These are phyloP conservation scores for Trichophyton simii DNA, from an alignment of 2,329 filamentous ascomycete genomes.

Conservation along the genomic window DNA sequence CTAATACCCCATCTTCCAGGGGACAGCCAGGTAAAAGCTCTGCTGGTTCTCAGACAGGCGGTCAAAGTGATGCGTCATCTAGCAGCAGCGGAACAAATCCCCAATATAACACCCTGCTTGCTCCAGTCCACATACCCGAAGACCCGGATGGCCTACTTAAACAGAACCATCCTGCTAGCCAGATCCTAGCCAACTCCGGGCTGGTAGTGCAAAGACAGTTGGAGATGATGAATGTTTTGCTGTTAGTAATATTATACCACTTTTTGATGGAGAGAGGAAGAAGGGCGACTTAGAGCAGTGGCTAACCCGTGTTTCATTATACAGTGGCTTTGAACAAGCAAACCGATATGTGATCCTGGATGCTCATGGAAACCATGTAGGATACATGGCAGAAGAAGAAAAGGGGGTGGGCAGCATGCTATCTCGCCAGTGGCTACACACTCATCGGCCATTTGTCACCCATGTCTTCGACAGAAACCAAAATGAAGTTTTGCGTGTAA, in stretches of 20 bases:
- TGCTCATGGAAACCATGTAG: slow-evolving; percentile 49
- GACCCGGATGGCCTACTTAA: slow-evolving; percentile 49
- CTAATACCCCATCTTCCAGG: neutral
- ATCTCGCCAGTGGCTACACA: slow-evolving; percentile 48
- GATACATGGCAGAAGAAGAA: slow-evolving; percentile 53
- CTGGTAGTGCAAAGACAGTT: slow-evolving; percentile 51
- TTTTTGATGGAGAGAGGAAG: neutral
- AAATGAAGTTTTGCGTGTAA: slow-evolving; percentile 45
- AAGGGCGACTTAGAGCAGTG: neutral
- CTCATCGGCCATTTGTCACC: slow-evolving; percentile 51
- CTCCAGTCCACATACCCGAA: slow-evolving; percentile 50
- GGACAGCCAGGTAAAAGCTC: neutral
- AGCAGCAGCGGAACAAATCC: slow-evolving; percentile 35
- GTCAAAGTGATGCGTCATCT: slow-evolving; percentile 11
- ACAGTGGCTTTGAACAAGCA: slow-evolving; percentile 52
- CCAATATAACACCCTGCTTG: slow-evolving; percentile 41
- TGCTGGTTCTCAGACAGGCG: neutral
- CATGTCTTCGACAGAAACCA: slow-evolving; percentile 52
- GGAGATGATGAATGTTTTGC: slow-evolving; percentile 53
- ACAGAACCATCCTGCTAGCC: slow-evolving; percentile 44
- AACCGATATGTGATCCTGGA: slow-evolving; percentile 56
- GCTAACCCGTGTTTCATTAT: neutral
- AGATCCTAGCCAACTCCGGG: slow-evolving; percentile 48
- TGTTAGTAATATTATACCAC: slow-evolving; percentile 25
- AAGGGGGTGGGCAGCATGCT: slow-evolving; percentile 45